A percentile compares a stretch with the other conserved stretches of the same genome.
Conservation (phyloP, 192 early-diverging fungal species). For the Coemansia pectinata region DNA sequence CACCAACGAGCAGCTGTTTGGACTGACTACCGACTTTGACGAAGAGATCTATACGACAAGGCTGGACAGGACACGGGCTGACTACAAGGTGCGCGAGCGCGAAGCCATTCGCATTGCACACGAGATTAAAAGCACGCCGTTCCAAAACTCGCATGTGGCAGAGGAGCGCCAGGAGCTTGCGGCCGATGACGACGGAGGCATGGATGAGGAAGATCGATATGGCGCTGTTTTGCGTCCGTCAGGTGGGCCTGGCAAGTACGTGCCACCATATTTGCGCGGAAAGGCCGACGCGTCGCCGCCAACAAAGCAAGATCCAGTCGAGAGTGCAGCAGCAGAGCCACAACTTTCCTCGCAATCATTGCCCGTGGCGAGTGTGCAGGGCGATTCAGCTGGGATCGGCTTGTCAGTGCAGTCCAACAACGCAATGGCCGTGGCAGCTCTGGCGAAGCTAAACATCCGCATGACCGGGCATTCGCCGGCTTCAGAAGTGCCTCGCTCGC, state of each 20-base stretch:
- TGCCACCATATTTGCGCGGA: slow-evolving; percentile 78
- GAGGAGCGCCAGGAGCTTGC: slow-evolving; percentile 81
- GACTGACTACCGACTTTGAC: slow-evolving; percentile 92
- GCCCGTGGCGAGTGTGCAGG: background rate
- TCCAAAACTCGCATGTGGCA: slow-evolving; percentile 80
- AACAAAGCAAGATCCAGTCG: background rate
- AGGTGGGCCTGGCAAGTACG: slow-evolving; percentile 75
- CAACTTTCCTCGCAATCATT: background rate
- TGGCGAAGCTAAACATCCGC: slow-evolving; percentile 54
- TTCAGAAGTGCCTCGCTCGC: slow-evolving; percentile 4
- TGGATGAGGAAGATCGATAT: slow-evolving; percentile 93
- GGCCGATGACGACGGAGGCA: slow-evolving; percentile 57
- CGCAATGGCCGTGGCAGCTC: slow-evolving; percentile 38
- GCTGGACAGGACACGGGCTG: slow-evolving; percentile 78
- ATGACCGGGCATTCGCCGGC: slow-evolving; percentile 36
- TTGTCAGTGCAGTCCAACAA: slow-evolving; percentile 13
- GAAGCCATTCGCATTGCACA: slow-evolving; percentile 84
- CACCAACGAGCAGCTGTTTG: slow-evolving; percentile 90
- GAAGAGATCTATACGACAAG: slow-evolving; percentile 96
- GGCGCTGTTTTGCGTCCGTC: slow-evolving; percentile 74
- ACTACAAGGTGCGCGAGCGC: slow-evolving; percentile 84
- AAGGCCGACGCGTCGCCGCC: slow-evolving; percentile 22
- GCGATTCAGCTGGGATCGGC: background rate
- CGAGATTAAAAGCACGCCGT: slow-evolving; percentile 81
- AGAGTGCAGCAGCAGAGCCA: background rate